phyloP scores from a whole-genome alignment of 2,329 filamentous ascomycete genomes.

The Sporothrix dimorphospora region DNA sequence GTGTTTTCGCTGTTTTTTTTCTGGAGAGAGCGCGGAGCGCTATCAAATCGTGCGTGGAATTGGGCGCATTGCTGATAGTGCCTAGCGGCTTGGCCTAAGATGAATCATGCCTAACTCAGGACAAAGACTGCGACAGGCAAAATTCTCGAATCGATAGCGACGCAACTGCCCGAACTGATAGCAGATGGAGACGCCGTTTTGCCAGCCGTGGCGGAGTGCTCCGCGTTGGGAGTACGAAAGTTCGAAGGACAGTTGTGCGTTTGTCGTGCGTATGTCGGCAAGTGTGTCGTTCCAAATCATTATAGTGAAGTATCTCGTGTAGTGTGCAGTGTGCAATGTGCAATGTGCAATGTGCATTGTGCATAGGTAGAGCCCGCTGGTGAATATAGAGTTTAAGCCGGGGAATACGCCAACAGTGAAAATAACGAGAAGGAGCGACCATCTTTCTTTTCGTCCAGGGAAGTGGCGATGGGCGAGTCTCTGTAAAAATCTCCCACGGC shows the following conservation, averaged over 20 bases:
- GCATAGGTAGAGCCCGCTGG: not conserved
- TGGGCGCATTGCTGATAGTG: not conserved
- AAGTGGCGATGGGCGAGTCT: conserved; percentile 16
- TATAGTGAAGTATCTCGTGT: not conserved
- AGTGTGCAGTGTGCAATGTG: not conserved
- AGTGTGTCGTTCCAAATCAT: not conserved
- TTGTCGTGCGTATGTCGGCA: not conserved
- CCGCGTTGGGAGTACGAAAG: not conserved
- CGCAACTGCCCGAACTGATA: not conserved
- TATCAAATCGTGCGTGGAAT: not conserved
- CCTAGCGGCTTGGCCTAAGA: conserved; percentile 16
- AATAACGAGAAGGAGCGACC: not conserved
- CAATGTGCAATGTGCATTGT: not conserved
- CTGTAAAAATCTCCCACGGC: not conserved
- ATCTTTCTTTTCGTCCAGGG: not conserved
- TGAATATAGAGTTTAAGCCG: not conserved
- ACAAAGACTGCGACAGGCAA: not conserved
- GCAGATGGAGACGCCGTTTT: conserved; percentile 5
- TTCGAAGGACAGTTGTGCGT: not conserved
- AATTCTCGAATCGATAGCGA: not conserved
- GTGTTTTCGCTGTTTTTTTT: not conserved
- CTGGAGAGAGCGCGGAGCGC: not conserved
- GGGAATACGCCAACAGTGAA: not conserved
- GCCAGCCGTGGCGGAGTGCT: conserved; percentile 8
- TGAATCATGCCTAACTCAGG: conserved; percentile 3